Conservation (phyloP, 345 rosid species). For the Salix exigua region DNA sequence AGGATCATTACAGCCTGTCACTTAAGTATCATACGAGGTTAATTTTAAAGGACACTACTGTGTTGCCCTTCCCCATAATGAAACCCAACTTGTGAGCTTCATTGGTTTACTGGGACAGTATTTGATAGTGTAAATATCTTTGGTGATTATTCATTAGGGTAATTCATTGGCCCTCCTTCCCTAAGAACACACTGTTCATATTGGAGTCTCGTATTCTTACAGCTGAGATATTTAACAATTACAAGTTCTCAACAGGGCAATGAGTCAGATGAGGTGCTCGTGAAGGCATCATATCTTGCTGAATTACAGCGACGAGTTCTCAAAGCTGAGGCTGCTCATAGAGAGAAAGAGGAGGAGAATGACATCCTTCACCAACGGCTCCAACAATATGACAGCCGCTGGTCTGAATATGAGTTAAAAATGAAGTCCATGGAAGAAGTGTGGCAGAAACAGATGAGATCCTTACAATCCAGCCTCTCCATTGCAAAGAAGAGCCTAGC, state of each 20-base stretch:
- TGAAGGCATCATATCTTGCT: constrained; percentile 84
- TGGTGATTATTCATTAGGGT: too few species aligned
- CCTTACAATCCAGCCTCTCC: constrained; percentile 90
- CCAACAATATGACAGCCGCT: constrained; percentile 91
- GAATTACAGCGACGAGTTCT: constrained; percentile 90
- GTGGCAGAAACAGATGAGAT: constrained; percentile 99
- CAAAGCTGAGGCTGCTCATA: constrained; percentile 76
- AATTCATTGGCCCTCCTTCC: background rate
- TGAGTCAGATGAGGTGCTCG: constrained; percentile 74
- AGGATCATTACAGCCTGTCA: too few species aligned
- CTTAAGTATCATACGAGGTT: too few species aligned
- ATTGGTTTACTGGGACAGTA: too few species aligned
- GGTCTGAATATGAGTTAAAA: constrained; percentile 92
- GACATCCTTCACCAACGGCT: constrained; percentile 90
- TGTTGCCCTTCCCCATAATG: too few species aligned
- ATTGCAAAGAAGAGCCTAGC: constrained; percentile 97
- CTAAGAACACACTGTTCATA: constrained; percentile 3
- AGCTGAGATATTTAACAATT: constrained; percentile 13
- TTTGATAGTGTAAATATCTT: too few species aligned
- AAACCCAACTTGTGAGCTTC: too few species aligned
- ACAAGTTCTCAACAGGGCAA: constrained; percentile 36
- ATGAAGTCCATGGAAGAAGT: constrained; percentile 99
- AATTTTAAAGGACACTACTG: too few species aligned
- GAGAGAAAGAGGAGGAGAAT: constrained; percentile 94
- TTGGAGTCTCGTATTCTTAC: background rate